A percentile compares a stretch with the other conserved stretches of the same genome.
These are phyloP conservation scores for Pichia gijzeniarum DNA, from an alignment of 805 yeast genomes.

Conservation along the genomic window DNA sequence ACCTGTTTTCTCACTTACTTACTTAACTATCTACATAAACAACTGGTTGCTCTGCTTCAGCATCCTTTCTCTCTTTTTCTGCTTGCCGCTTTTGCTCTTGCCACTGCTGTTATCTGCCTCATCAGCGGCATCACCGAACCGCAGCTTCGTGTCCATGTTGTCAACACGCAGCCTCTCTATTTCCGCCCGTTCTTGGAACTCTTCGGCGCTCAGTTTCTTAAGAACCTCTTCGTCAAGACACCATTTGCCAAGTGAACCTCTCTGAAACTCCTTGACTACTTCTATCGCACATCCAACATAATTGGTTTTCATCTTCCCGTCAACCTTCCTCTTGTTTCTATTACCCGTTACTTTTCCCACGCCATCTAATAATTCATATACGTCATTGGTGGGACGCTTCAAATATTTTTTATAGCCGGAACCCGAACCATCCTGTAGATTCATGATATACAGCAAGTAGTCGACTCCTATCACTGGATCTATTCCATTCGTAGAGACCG, in stretches of 20 bases:
- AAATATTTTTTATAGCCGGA: constrained; percentile 40
- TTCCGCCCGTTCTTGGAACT: constrained; percentile 7
- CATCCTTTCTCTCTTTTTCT: background rate
- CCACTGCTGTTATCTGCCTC: background rate
- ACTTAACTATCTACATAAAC: background rate
- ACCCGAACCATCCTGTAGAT: constrained; percentile 50
- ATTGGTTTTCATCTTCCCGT: constrained; percentile 35
- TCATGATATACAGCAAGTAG: constrained; percentile 67
- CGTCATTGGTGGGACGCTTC: constrained; percentile 63
- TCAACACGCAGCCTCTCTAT: constrained; percentile 16
- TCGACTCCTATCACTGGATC: constrained; percentile 88
- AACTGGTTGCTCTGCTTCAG: constrained; percentile 2
- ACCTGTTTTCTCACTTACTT: too few species aligned
- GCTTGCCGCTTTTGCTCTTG: background rate
- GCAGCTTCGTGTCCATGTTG: constrained; percentile 2
- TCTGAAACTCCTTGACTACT: constrained; percentile 57
- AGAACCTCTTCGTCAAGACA: constrained; percentile 25
- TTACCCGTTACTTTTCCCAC: constrained; percentile 38
- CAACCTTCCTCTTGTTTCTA: constrained; percentile 13
- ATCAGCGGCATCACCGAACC: background rate
- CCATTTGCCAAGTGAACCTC: constrained; percentile 39
- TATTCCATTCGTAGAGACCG: constrained; percentile 50
- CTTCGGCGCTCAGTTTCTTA: constrained; percentile 3
- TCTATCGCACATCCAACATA: constrained; percentile 56
- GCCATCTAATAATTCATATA: constrained; percentile 47